A percentile compares a stretch with the other conserved stretches of the same genome.
Conservation (phyloP, 371 early-diverging fungal genomes). For the Dichotomocladium elegans region DNA sequence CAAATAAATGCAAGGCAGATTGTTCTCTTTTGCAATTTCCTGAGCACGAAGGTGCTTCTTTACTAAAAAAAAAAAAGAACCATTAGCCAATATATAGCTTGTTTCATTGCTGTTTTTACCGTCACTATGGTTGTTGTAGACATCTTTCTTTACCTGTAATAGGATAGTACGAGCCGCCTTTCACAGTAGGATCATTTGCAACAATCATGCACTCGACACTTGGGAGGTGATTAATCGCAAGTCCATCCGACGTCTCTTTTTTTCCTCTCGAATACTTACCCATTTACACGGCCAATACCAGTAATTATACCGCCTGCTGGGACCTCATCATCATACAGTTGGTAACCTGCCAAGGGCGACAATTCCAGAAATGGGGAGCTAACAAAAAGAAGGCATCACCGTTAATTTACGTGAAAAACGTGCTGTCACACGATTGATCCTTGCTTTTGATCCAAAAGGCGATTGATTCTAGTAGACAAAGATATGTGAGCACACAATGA, state of each 20-base stretch:
- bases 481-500: neutral
- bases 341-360: constrained; percentile 90
- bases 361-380: constrained; percentile 94
- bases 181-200: constrained; percentile 92
- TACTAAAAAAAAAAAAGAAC: constrained; percentile 58
- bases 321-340: constrained; percentile 86
- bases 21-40: constrained; percentile 94
- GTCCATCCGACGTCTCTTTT: neutral
- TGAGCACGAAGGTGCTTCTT: constrained; percentile 98
- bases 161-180: constrained; percentile 98
- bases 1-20: constrained; percentile 93
- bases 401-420: neutral
- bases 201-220: constrained; percentile 95
- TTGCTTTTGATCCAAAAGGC: constrained; percentile 84
- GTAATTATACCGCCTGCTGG: constrained; percentile 95
- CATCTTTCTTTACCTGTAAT: constrained; percentile 81
- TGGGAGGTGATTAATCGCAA: neutral
- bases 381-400: neutral
- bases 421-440: neutral
- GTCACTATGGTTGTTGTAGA: no score
- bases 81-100: neutral
- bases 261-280: constrained; percentile 46
- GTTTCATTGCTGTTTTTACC: neutral
- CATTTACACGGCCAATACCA: constrained; percentile 94
- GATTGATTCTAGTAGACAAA: constrained; percentile 58